These are phyloP conservation scores for Dryas drummondii DNA, from an alignment of 306 rosid species.

Conservation along the genomic window DNA sequence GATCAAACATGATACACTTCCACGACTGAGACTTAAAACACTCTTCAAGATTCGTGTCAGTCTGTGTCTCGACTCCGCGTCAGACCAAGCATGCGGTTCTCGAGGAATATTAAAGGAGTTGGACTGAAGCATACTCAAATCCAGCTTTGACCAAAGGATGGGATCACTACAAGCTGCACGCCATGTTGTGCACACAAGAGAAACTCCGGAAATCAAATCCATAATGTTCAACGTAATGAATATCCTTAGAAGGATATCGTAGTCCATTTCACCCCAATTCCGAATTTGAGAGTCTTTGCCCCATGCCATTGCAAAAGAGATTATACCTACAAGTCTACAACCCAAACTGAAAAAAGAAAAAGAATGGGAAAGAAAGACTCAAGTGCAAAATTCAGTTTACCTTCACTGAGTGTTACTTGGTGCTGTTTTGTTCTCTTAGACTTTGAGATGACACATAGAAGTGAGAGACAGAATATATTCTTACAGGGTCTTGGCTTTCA, in stretches of 20 bases:
- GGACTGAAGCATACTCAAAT: not conserved
- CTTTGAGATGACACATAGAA: not conserved
- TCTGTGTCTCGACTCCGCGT: not conserved
- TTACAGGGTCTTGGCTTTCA: not conserved
- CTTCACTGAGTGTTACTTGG: not conserved
- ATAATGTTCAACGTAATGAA: conserved; percentile 22
- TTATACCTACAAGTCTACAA: conserved; percentile 3
- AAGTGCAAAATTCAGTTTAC: not conserved
- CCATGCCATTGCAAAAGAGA: not conserved
- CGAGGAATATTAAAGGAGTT: not conserved
- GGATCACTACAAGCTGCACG: conserved; percentile 15
- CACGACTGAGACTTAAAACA: conserved; percentile 19
- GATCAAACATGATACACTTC: conserved; percentile 16
- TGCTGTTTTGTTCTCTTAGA: conserved; percentile 4
- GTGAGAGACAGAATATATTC: not conserved
- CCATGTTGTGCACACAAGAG: conserved; percentile 25
- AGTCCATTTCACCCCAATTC: not conserved
- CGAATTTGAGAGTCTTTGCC: not conserved
- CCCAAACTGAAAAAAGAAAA: not conserved
- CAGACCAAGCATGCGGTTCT: not conserved
- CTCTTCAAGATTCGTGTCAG: conserved; percentile 15
- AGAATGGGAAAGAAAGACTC: not conserved
- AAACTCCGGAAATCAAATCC: conserved; percentile 21
- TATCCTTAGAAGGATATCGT: conserved; percentile 16
- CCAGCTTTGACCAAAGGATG: conserved; percentile 9